Conservation (phyloP, 441 rosid species). For the Hura crepitans region DNA sequence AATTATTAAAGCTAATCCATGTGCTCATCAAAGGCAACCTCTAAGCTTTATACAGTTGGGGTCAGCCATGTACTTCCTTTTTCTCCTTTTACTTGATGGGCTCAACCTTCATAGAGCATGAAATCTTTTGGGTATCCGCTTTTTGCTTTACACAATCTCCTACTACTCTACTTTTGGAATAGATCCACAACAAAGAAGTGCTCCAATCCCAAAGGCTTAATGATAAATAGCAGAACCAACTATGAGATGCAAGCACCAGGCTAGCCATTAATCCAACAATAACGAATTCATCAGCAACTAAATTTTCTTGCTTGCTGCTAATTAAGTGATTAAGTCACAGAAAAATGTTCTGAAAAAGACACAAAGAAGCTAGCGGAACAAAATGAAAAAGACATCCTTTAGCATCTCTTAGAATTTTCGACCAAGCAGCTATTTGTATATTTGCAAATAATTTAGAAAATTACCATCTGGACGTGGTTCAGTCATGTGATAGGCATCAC, state of each 20-base stretch:
- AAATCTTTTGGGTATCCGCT: not conserved
- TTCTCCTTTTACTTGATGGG: not conserved
- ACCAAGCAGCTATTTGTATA: not conserved
- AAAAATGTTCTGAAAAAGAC: not conserved
- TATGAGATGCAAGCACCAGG: not conserved
- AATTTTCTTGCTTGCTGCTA: not conserved
- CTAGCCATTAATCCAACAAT: not conserved
- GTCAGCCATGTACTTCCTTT: not conserved
- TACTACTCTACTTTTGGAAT: not conserved
- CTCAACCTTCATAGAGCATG: not conserved
- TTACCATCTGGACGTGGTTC: slow-evolving; percentile 96
- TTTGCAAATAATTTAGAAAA: slow-evolving; percentile 8
- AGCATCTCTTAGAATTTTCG: not conserved
- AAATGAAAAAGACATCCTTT: not conserved
- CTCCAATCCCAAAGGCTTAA: no score
- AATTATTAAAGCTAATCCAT: not conserved
- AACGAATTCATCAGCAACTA: not conserved
- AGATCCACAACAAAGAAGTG: no score
- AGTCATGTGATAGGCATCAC: slow-evolving; percentile 97
- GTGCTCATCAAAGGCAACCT: not conserved
- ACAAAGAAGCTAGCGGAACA: not conserved
- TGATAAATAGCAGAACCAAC: not conserved
- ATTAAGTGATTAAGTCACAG: not conserved
- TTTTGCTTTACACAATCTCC: not conserved
- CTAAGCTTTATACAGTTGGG: not conserved